These are phyloP conservation scores for Geranomyces variabilis DNA, from an alignment of 192 early-diverging fungal genomes.

Conservation along the genomic window DNA sequence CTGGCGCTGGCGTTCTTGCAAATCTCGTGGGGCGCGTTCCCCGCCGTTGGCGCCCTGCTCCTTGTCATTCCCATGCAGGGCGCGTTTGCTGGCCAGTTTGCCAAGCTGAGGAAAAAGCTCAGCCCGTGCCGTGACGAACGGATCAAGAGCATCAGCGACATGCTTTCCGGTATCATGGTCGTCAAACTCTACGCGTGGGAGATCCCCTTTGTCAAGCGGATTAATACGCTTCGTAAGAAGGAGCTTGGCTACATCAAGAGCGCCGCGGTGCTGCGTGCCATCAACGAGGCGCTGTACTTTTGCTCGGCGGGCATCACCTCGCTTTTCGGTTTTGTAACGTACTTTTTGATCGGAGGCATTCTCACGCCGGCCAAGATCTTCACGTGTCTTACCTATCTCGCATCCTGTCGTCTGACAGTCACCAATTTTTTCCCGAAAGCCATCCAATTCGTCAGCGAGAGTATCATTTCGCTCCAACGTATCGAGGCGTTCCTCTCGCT, in stretches of 20 bases:
- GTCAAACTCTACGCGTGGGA: conserved; percentile 62
- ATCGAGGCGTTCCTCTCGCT: conserved; percentile 48
- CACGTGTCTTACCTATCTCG: conserved; percentile 45
- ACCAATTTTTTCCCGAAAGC: conserved; percentile 57
- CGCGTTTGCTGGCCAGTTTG: conserved; percentile 41
- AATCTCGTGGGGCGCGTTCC: conserved; percentile 46
- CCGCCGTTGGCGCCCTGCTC: conserved; percentile 37
- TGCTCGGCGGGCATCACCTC: conserved; percentile 42
- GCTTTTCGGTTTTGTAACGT: conserved; percentile 48
- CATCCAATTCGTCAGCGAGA: conserved; percentile 46
- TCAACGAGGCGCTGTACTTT: conserved; percentile 59
- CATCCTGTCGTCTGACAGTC: conserved; percentile 41
- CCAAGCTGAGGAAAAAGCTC: conserved; percentile 32
- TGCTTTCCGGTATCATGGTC: conserved; percentile 51
- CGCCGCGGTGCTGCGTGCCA: conserved; percentile 40
- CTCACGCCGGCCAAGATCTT: conserved; percentile 50
- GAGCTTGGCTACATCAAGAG: conserved; percentile 44
- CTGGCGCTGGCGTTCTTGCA: conserved; percentile 51
- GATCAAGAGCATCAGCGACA: conserved; percentile 50
- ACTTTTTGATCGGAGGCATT: conserved; percentile 46
- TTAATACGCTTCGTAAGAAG: conserved; percentile 36
- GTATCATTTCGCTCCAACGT: conserved; percentile 39
- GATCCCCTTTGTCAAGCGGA: conserved; percentile 42
- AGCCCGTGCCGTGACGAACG: conserved; percentile 44
- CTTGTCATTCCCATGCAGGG: conserved; percentile 52